A percentile compares a stretch with the other conserved stretches of the same genome.
Conservation (phyloP, 2,329 filamentous ascomycete species). For the Paramyrothecium sp. region DNA sequence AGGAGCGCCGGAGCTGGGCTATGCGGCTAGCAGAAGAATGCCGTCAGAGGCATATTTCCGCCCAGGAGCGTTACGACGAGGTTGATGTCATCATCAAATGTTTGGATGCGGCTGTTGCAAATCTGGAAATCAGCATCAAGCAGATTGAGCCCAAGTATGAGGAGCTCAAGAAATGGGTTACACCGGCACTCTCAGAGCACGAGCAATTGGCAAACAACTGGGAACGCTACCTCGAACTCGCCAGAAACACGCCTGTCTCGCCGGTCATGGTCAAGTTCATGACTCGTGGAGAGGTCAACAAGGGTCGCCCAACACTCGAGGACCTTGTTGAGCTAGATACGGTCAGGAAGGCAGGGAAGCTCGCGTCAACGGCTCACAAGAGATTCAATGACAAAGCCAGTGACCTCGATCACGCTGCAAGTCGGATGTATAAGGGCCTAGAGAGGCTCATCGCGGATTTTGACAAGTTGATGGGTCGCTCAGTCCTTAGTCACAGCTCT, state of each 20-base stretch:
- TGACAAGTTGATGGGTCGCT: slow-evolving; percentile 55
- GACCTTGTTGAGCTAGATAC: slow-evolving; percentile 76
- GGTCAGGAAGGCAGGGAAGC: slow-evolving; percentile 68
- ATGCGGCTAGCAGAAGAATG: slow-evolving; percentile 68
- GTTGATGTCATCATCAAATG: slow-evolving; percentile 76
- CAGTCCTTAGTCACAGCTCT: slow-evolving; percentile 53
- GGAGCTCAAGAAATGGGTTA: slow-evolving; percentile 70
- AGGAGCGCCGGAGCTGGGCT: slow-evolving; percentile 78
- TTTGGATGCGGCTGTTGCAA: slow-evolving; percentile 81
- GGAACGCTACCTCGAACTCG: slow-evolving; percentile 66
- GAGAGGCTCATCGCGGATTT: slow-evolving; percentile 63
- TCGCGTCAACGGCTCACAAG: slow-evolving; percentile 56
- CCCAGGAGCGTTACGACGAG: slow-evolving; percentile 67
- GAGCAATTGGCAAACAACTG: slow-evolving; percentile 61
- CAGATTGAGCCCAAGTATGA: slow-evolving; percentile 69
- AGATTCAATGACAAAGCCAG: slow-evolving; percentile 59
- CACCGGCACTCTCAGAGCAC: slow-evolving; percentile 67
- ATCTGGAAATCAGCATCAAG: slow-evolving; percentile 74
- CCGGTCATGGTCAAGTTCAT: slow-evolving; percentile 66
- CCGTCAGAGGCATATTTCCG: slow-evolving; percentile 58
- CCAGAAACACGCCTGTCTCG: slow-evolving; percentile 64
- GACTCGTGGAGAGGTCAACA: slow-evolving; percentile 45
- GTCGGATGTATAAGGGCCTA: slow-evolving; percentile 60
- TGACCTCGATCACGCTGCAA: slow-evolving; percentile 59
- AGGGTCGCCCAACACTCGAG: slow-evolving; percentile 59